A percentile compares a stretch with the other conserved stretches of the same genome.
Conservation (phyloP, 371 early-diverging fungal species). For the Cokeromyces recurvatus region DNA sequence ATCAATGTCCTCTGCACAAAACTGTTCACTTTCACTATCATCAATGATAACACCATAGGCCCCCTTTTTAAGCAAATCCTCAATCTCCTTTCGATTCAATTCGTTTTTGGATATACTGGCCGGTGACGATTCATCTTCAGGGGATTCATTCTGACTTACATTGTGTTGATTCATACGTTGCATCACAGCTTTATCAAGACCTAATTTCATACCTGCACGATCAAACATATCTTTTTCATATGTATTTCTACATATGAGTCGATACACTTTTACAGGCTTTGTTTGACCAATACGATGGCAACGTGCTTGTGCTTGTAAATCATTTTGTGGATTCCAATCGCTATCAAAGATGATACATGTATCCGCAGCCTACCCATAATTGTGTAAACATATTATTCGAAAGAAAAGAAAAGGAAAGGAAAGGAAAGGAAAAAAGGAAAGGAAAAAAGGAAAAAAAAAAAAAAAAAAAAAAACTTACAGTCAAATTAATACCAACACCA, state of each 20-base stretch:
- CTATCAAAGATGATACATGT: slow-evolving; percentile 95
- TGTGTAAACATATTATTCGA: too few species aligned
- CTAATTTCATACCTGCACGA: slow-evolving; percentile 90
- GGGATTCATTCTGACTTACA: too few species aligned
- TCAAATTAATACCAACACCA: slow-evolving; percentile 94
- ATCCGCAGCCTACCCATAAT: slow-evolving; percentile 70
- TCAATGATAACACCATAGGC: slow-evolving; percentile 90
- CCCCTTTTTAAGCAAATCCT: slow-evolving; percentile 86
- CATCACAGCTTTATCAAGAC: slow-evolving; percentile 88
- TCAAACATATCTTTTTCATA: slow-evolving; percentile 98
- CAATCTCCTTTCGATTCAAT: slow-evolving; percentile 79
- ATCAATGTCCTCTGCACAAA: slow-evolving; percentile 97
- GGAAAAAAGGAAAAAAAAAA: background rate
- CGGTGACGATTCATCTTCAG: slow-evolving; percentile 23
- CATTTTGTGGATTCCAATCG: slow-evolving; percentile 98
- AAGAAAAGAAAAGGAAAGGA: too few species aligned
- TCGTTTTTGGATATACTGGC: slow-evolving; percentile 35
- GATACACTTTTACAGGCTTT: slow-evolving; percentile 84
- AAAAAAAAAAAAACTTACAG: slow-evolving; percentile 13
- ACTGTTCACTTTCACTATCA: slow-evolving; percentile 75
- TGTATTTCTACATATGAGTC: slow-evolving; percentile 87
- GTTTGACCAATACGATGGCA: slow-evolving; percentile 97
- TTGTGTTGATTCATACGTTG: slow-evolving; percentile 11
- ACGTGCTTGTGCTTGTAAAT: slow-evolving; percentile 92
- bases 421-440: too few species aligned